Conservation (phyloP, 2,329 filamentous ascomycete species). For the Apiospora arundinis region DNA sequence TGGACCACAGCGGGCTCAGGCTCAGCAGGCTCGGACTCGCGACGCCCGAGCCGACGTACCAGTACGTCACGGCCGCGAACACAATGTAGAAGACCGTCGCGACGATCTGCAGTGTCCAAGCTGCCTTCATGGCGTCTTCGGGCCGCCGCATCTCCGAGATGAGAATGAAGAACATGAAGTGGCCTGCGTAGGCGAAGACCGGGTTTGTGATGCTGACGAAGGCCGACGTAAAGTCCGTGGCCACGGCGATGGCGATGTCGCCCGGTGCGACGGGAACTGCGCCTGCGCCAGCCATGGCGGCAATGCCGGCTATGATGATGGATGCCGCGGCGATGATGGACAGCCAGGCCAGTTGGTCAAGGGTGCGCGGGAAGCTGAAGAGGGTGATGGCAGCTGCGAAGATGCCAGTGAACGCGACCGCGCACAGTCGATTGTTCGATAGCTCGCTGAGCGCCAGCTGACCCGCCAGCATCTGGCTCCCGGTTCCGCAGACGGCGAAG, state of each 20-base stretch:
- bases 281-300: slow-evolving; percentile 58
- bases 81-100: slow-evolving; percentile 57
- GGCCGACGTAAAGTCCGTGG: slow-evolving; percentile 49
- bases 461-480: slow-evolving; percentile 56
- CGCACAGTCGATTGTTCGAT: slow-evolving; percentile 53
- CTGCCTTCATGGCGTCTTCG: slow-evolving; percentile 57
- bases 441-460: slow-evolving; percentile 55
- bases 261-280: slow-evolving; percentile 45
- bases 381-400: slow-evolving; percentile 55
- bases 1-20: slow-evolving; percentile 51
- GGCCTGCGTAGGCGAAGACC: slow-evolving; percentile 58
- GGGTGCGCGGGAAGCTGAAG: slow-evolving; percentile 54
- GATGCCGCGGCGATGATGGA: slow-evolving; percentile 51
- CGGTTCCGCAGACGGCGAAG: slow-evolving; percentile 58
- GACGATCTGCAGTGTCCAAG: slow-evolving; percentile 55
- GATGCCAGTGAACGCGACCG: slow-evolving; percentile 57
- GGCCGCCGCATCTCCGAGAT: slow-evolving; percentile 60
- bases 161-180: slow-evolving; percentile 61
- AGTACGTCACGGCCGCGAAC: slow-evolving; percentile 57
- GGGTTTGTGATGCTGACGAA: slow-evolving; percentile 58
- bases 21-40: slow-evolving; percentile 55
- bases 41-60: slow-evolving; percentile 54
- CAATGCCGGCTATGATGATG: slow-evolving; percentile 56
- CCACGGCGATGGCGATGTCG: slow-evolving; percentile 44
- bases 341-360: slow-evolving; percentile 55